These are phyloP conservation scores for Parvularia atlantis DNA, from an alignment of 78 protist genomes.

Conservation along the genomic window DNA sequence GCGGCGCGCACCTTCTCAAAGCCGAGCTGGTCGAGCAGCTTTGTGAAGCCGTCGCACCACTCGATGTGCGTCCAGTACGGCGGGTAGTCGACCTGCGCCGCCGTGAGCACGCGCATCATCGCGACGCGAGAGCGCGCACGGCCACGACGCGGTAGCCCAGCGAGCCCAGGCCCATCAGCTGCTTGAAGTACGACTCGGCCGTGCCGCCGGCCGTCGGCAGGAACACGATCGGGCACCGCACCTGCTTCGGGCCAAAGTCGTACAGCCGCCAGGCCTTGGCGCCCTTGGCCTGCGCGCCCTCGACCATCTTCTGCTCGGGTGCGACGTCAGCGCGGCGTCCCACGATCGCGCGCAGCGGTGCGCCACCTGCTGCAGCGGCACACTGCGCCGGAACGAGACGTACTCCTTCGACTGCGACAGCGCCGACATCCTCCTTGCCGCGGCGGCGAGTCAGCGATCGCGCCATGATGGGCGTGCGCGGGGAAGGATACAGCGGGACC, in stretches of 20 bases:
- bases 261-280: not conserved
- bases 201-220: conserved; percentile 2
- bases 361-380: not conserved
- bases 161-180: not conserved
- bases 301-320: not conserved
- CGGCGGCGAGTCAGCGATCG: too few species aligned
- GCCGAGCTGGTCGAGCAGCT: conserved; percentile 30
- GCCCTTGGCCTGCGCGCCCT: not conserved
- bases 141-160: not conserved
- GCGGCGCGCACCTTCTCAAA: conserved; percentile 8
- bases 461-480: too few species aligned
- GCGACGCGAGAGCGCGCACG: not conserved
- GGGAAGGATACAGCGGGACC: too few species aligned
- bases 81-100: conserved; percentile 35
- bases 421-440: too few species aligned
- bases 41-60: conserved; percentile 51
- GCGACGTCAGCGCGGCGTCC: too few species aligned
- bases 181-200: not conserved
- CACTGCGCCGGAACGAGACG: not conserved
- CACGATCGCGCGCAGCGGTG: too few species aligned
- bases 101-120: too few species aligned
- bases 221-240: not conserved
- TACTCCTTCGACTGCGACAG: not conserved
- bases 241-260: not conserved
- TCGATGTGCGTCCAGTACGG: conserved; percentile 22